Percentiles rank a stretch among this genome's conserved stretches.
These are phyloP conservation scores for Pterocarpus santalinus DNA, from an alignment of 306 rosid genomes.

Conservation along the genomic window DNA sequence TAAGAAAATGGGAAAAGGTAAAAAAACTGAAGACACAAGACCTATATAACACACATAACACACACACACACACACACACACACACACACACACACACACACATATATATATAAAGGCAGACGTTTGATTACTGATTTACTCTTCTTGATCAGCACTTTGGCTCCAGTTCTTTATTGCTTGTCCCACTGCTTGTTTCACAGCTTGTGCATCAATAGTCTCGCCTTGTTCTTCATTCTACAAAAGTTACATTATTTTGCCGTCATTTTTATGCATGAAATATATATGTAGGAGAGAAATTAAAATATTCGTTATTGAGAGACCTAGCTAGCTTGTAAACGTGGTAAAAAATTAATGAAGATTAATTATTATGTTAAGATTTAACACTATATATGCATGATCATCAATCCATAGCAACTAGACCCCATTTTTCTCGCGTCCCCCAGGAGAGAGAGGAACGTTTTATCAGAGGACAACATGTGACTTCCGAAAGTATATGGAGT, in stretches of 20 bases:
- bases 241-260: neutral
- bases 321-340: conserved; percentile 1
- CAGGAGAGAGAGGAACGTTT: conserved; percentile 40
- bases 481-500: conserved; percentile 36
- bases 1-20: neutral
- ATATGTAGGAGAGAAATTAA: neutral
- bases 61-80: no score
- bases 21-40: neutral
- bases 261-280: neutral
- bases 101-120: neutral
- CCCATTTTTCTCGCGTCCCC: conserved; percentile 20
- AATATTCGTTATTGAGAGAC: conserved; percentile 12
- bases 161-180: conserved; percentile 59
- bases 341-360: conserved; percentile 5
- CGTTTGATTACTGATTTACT: conserved; percentile 25
- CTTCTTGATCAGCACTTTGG: conserved; percentile 43
- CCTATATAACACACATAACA: neutral
- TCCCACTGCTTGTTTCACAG: conserved; percentile 54
- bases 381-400: conserved; percentile 21
- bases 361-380: conserved; percentile 38
- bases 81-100: neutral
- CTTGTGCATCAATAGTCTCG: conserved; percentile 54
- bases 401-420: conserved; percentile 16
- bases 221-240: conserved; percentile 55
- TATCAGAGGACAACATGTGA: conserved; percentile 50